Percentiles rank a stretch among this genome's conserved stretches.
These are phyloP conservation scores for Artemisia tridentata DNA, from an alignment of 129 eudicot genomes.

Conservation along the genomic window DNA sequence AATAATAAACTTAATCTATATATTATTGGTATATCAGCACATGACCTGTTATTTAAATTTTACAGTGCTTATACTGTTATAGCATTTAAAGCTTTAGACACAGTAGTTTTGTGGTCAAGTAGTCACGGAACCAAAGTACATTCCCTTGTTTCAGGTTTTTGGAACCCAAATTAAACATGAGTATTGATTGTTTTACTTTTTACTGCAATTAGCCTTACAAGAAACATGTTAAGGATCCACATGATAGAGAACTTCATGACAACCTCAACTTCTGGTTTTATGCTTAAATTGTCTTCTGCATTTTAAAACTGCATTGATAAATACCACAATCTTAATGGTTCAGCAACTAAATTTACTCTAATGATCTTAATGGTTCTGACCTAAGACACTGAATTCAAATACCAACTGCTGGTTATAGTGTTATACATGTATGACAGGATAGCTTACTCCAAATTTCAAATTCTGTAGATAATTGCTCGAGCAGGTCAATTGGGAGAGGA, in stretches of 20 bases:
- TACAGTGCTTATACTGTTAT: too few species aligned
- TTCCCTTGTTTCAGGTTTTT: too few species aligned
- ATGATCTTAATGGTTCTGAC: slow-evolving; percentile 8
- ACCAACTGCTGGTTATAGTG: slow-evolving; percentile 34
- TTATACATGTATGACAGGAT: slow-evolving; percentile 53
- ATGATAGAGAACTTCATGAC: not conserved
- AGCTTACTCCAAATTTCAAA: slow-evolving; percentile 70
- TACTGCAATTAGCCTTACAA: slow-evolving; percentile 4
- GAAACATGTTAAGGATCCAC: slow-evolving; percentile 12
- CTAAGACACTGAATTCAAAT: slow-evolving; percentile 21
- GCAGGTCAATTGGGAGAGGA: slow-evolving; percentile 88
- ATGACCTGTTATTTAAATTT: too few species aligned
- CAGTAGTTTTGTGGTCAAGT: too few species aligned
- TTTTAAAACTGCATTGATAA: too few species aligned
- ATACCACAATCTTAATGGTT: not conserved
- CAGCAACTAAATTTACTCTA: not conserved
- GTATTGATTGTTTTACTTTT: not conserved
- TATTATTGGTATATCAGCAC: too few species aligned
- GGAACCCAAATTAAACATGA: too few species aligned
- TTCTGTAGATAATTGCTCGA: slow-evolving; percentile 96
- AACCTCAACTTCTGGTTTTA: slow-evolving; percentile 11
- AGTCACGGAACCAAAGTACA: too few species aligned
- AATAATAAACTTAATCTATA: too few species aligned
- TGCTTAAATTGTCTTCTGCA: not conserved
- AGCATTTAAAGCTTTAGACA: too few species aligned